Evolutionary conservation across 2,329 filamentous ascomycete species (phyloP).

Genomic region (Dactylellina drechsleri): DNA sequence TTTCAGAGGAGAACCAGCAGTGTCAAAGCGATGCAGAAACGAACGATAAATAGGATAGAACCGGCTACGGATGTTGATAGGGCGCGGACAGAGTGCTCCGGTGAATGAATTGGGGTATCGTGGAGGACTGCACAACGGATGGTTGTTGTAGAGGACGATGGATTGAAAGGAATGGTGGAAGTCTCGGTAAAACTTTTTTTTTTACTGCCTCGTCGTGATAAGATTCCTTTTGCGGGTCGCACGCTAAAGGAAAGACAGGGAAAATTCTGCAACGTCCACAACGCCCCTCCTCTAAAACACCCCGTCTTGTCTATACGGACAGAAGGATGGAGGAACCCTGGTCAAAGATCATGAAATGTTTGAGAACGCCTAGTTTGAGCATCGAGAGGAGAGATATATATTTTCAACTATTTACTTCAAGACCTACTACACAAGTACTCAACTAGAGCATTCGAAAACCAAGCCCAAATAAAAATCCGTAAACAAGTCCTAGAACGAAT

Average conservation of each 20-base stretch:
- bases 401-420: slow-evolving; percentile 8
- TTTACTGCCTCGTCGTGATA: slow-evolving; percentile 22
- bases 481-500: slow-evolving; percentile 10
- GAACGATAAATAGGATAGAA: slow-evolving; percentile 13
- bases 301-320: background rate
- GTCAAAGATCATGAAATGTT: too few species aligned
- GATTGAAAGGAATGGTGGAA: slow-evolving; percentile 22
- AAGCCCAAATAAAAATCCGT: too few species aligned
- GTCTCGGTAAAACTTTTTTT: slow-evolving; percentile 54
- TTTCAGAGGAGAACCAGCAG: slow-evolving; percentile 14
- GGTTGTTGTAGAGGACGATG: slow-evolving; percentile 24
- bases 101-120: slow-evolving; percentile 22
- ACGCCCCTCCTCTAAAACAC: slow-evolving; percentile 18
- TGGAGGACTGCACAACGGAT: slow-evolving; percentile 3
- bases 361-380: background rate
- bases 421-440: slow-evolving; percentile 6
- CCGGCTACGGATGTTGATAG: background rate
- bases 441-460: background rate
- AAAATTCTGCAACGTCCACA: slow-evolving; percentile 54
- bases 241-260: slow-evolving; percentile 52
- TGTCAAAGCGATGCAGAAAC: slow-evolving; percentile 16
- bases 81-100: slow-evolving; percentile 8
- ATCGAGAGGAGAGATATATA: slow-evolving; percentile 27
- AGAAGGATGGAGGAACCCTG: background rate
- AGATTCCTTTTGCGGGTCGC: slow-evolving; percentile 48